A percentile compares a stretch with the other conserved stretches of the same genome.
These are phyloP conservation scores for Camellia japonica DNA, from an alignment of 148 eudicot genomes.

Conservation along the genomic window DNA sequence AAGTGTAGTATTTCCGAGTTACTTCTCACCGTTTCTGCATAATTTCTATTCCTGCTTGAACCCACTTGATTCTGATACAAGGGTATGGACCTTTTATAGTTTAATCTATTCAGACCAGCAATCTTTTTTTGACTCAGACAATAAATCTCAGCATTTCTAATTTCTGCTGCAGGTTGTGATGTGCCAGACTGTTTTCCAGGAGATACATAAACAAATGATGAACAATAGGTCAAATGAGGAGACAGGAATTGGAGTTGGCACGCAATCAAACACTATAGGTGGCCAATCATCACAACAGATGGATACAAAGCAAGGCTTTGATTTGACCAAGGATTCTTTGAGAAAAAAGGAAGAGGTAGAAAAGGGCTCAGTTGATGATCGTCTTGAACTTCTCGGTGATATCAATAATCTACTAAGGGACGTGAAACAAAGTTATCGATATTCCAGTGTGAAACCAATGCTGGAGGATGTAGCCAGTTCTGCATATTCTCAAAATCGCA, in stretches of 20 bases:
- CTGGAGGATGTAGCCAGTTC: constrained; percentile 46
- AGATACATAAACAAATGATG: constrained; percentile 83
- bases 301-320: constrained; percentile 34
- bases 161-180: constrained; percentile 64
- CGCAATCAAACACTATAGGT: constrained; percentile 26
- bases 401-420: constrained; percentile 62
- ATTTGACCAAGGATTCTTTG: constrained; percentile 29
- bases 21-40: constrained; percentile 91
- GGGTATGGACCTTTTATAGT: constrained; percentile 47
- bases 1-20: constrained; percentile 74
- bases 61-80: constrained; percentile 80
- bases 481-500: constrained; percentile 45
- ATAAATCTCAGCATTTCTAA: constrained; percentile 17
- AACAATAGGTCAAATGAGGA: constrained; percentile 45
- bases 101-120: not conserved
- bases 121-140: constrained; percentile 8
- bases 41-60: constrained; percentile 80
- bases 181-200: constrained; percentile 85
- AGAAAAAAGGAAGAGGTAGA: constrained; percentile 33
- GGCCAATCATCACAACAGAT: constrained; percentile 26
- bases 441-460: constrained; percentile 41
- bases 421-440: constrained; percentile 62
- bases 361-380: constrained; percentile 46
- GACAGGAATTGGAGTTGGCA: constrained; percentile 21
- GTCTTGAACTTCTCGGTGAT: constrained; percentile 69